Conservation (phyloP, 257 asterid genomes). For the Phtheirospermum japonicum region DNA sequence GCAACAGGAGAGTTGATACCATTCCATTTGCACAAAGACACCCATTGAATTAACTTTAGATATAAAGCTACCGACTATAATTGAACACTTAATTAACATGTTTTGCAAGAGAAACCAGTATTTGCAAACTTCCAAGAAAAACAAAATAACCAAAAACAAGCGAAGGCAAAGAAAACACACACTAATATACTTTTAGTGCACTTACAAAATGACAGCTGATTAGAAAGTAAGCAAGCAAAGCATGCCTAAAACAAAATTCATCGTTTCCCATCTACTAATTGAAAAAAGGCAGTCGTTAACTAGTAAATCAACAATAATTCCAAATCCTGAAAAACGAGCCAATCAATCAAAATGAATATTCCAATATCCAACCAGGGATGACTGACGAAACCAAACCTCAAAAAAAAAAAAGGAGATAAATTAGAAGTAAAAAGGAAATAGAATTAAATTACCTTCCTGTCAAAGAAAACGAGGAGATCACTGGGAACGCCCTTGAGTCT, state of each 20-base stretch:
- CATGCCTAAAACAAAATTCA: background rate
- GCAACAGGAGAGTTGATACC: background rate
- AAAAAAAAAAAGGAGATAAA: background rate
- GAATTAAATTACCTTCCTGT: constrained; percentile 45
- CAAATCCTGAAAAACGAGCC: too few species aligned
- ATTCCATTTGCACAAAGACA: background rate
- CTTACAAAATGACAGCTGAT: background rate
- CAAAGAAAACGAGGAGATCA: constrained; percentile 55
- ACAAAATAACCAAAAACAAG: too few species aligned
- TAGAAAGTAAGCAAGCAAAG: background rate
- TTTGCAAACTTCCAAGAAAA: background rate
- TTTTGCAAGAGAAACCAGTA: background rate
- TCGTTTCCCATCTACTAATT: too few species aligned
- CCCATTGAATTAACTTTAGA: background rate
- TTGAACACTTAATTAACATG: background rate
- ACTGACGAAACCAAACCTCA: background rate
- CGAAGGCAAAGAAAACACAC: too few species aligned
- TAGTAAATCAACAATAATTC: too few species aligned
- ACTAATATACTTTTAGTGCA: too few species aligned
- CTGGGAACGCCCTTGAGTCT: constrained; percentile 50
- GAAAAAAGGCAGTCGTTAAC: too few species aligned
- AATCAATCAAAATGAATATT: background rate
- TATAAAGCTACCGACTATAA: background rate
- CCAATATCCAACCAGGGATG: background rate
- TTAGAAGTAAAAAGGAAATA: background rate